Evolutionary conservation across 352 stramenopile genomes (phyloP).

Genomic region (Globisporangium yorkense): DNA sequence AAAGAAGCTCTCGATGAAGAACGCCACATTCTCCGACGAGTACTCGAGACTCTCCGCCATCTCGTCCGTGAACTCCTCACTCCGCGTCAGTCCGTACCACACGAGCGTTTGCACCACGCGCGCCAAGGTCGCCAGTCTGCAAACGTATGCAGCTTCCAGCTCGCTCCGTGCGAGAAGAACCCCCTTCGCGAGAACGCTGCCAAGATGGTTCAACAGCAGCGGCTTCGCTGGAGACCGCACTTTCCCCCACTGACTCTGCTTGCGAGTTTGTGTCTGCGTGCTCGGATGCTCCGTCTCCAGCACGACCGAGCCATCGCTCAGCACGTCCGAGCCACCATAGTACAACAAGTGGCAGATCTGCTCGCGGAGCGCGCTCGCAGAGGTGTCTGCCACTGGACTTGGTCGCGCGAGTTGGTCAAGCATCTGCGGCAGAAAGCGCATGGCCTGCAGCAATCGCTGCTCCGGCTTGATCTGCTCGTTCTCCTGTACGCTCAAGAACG

Average conservation of each 20-base stretch:
- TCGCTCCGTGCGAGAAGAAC: slow-evolving; percentile 52
- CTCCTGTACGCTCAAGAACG: slow-evolving; percentile 52
- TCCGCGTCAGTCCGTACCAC: slow-evolving; percentile 63
- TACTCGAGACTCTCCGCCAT: slow-evolving; percentile 55
- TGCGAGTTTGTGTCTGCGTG: slow-evolving; percentile 83
- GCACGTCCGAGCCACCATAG: slow-evolving; percentile 69
- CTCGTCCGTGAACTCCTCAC: slow-evolving; percentile 47
- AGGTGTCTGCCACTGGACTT: slow-evolving; percentile 16
- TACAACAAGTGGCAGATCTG: slow-evolving; percentile 63
- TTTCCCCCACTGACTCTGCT: slow-evolving; percentile 82
- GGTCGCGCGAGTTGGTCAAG: slow-evolving; percentile 43
- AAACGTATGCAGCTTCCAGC: slow-evolving; percentile 53
- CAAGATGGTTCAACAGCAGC: slow-evolving; percentile 65
- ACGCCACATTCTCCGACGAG: slow-evolving; percentile 45
- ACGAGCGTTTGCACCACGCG: slow-evolving; percentile 70
- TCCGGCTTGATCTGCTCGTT: slow-evolving; percentile 57
- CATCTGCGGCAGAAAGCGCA: slow-evolving; percentile 75
- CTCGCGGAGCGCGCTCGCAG: slow-evolving; percentile 19
- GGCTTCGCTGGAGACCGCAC: slow-evolving; percentile 73
- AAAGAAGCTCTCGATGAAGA: slow-evolving; percentile 50
- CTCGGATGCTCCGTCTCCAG: slow-evolving; percentile 72
- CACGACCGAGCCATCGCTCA: slow-evolving; percentile 54
- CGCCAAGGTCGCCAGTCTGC: slow-evolving; percentile 58
- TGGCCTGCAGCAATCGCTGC: slow-evolving; percentile 58
- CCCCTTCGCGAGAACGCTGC: slow-evolving; percentile 66